These are phyloP conservation scores for Cordyceps fumosorosea DNA, from an alignment of 2,329 filamentous ascomycete genomes.

Conservation along the genomic window DNA sequence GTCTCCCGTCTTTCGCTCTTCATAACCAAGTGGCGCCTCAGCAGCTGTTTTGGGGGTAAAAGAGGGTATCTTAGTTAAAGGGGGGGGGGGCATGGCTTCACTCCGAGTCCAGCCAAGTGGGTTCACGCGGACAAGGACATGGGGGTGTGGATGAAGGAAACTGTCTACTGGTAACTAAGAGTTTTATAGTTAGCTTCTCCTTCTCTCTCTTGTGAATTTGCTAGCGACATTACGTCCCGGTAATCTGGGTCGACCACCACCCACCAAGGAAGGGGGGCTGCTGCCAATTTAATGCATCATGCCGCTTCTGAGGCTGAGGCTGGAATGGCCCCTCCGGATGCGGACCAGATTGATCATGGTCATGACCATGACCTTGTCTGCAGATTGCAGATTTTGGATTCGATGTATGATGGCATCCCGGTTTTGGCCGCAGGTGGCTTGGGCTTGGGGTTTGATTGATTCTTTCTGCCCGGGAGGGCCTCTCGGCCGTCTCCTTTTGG, in stretches of 20 bases:
- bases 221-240: neutral
- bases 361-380: too few species aligned
- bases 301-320: too few species aligned
- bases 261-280: too few species aligned
- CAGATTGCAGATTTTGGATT: neutral
- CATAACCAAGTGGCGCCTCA: neutral
- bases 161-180: too few species aligned
- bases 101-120: neutral
- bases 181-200: too few species aligned
- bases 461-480: neutral
- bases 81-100: neutral
- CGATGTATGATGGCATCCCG: too few species aligned
- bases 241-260: constrained; percentile 4
- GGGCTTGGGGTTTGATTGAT: too few species aligned
- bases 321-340: too few species aligned
- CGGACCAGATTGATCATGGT: too few species aligned
- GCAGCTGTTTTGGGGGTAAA: neutral
- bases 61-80: neutral
- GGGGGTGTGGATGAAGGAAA: neutral
- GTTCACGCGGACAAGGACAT: neutral
- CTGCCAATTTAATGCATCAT: neutral
- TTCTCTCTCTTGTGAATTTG: neutral
- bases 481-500: too few species aligned
- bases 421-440: too few species aligned
- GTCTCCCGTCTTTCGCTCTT: constrained; percentile 2